Base-by-base conservation (phyloP, 2,329 filamentous ascomycete genomes). In the Albifimbria verrucaria region DNA sequence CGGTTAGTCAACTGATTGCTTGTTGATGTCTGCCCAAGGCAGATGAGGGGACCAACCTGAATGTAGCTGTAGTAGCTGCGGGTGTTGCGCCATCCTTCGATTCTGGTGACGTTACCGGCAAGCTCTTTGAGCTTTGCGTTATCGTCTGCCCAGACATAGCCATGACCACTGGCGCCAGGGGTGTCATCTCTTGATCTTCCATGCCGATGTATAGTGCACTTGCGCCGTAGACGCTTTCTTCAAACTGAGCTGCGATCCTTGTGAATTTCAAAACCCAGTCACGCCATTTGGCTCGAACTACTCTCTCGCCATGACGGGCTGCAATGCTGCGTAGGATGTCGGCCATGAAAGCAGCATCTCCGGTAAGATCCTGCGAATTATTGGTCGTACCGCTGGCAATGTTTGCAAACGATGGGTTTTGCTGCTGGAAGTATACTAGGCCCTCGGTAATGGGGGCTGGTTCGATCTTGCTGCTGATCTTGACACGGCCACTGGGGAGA, bases 61-160 rank as follows among this genome's bases (percentile, higher is more conserved):
- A 97, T 93, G 67, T 91, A 97, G 60, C 90, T 92, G 73, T 95
- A 96, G 68, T 99, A 99, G 65, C 90, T 96, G 55, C 94, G 82
- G 1, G 94, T 97, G 58, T 91, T 95, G 60, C 94, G 86, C 94
- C 94, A 99, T 52, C 93, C 94, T 74, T 99, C 94, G 56, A 99
- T 95, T 52, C 94, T 82, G 53, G 90, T 91, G 46, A 94, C 91
- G 56, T 96, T 96, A 3, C 92, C 93, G 17, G 92, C 89, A 36
- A 99, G 81, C 72, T 99, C 94, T 62, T 87, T 88, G 62, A 89
- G 82, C 71, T 91, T 93, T 7, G 87, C 81, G 41, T 78, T 76
- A 52, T 97, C 91, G 62, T 96, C 90, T 3, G 88, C 75, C 94
- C 94, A 99, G 28, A 99, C 93, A 67, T 96, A 97, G 41, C 94